These are phyloP conservation scores for Nicotiana attenuata DNA, from an alignment of 257 asterid genomes.

Conservation along the genomic window DNA sequence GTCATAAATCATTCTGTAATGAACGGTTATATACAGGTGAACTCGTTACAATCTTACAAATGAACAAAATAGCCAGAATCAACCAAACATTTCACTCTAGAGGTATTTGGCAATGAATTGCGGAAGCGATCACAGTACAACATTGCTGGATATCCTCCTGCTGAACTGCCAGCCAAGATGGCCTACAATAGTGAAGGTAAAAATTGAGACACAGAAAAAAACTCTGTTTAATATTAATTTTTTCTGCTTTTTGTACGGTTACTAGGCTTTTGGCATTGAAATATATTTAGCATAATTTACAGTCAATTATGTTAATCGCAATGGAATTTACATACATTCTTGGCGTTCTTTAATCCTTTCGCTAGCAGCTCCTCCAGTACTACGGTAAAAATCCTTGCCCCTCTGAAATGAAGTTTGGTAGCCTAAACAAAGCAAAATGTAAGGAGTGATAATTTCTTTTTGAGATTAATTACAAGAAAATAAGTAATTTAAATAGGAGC, in stretches of 20 bases:
- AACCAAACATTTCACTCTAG: slow-evolving; percentile 4
- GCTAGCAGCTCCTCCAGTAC: neutral
- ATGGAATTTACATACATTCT: neutral
- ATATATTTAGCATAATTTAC: too few species aligned
- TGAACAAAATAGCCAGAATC: slow-evolving; percentile 10
- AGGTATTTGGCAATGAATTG: neutral
- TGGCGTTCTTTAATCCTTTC: neutral
- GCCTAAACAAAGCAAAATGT: neutral
- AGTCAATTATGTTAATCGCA: too few species aligned
- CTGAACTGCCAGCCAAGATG: neutral
- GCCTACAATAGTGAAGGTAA: neutral
- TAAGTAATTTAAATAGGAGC: too few species aligned
- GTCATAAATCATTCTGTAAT: neutral
- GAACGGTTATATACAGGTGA: neutral
- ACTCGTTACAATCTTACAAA: neutral
- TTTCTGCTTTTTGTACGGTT: too few species aligned
- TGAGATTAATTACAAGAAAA: too few species aligned
- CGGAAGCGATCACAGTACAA: slow-evolving; percentile 1
- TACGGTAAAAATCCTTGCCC: slow-evolving; percentile 3
- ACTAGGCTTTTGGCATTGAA: neutral
- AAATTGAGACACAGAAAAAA: neutral
- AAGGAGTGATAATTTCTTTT: too few species aligned
- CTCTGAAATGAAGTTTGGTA: slow-evolving; percentile 7
- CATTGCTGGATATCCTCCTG: slow-evolving; percentile 8
- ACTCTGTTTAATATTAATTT: too few species aligned